A percentile compares a stretch with the other conserved stretches of the same genome.
These are phyloP conservation scores for Fomitiporia mediterranea DNA, from an alignment of 1,284 basidiomycete species.

Conservation along the genomic window DNA sequence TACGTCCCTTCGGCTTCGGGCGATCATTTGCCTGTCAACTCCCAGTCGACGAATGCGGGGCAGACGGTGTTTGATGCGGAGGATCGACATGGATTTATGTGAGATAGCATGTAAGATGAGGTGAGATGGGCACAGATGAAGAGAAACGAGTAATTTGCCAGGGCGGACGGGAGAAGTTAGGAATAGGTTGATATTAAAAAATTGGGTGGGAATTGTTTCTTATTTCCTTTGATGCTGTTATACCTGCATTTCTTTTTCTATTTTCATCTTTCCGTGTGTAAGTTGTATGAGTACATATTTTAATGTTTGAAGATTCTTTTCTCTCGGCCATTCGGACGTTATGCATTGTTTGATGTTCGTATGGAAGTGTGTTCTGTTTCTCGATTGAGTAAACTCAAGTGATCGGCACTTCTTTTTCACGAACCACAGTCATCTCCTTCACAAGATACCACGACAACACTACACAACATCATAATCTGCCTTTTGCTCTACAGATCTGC, in stretches of 20 bases:
- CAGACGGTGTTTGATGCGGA: constrained; percentile 20
- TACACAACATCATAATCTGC: too few relatives aligned
- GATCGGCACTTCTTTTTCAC: too few relatives aligned
- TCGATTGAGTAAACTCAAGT: too few relatives aligned
- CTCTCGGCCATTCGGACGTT: too few relatives aligned
- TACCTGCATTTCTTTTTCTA: not conserved
- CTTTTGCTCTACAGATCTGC: too few relatives aligned
- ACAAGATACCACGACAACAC: too few relatives aligned
- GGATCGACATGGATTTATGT: constrained; percentile 10
- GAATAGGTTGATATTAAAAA: not conserved
- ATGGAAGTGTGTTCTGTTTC: too few relatives aligned
- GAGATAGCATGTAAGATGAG: not conserved
- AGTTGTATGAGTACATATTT: not conserved
- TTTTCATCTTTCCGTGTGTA: not conserved
- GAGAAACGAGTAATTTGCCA: not conserved
- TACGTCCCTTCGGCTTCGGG: constrained; percentile 73
- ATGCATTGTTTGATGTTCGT: too few relatives aligned
- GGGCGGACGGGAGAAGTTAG: not conserved
- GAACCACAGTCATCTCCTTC: too few relatives aligned
- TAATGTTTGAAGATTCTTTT: too few relatives aligned
- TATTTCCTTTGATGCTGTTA: not conserved
- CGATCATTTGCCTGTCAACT: constrained; percentile 49
- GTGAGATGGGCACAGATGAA: not conserved
- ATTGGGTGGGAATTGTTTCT: not conserved
- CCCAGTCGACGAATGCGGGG: not conserved